Evolutionary conservation across 352 stramenopile species (phyloP), one percentile per base, ranked within the genome.

Genomic region (Phytophthora ramorum): DNA sequence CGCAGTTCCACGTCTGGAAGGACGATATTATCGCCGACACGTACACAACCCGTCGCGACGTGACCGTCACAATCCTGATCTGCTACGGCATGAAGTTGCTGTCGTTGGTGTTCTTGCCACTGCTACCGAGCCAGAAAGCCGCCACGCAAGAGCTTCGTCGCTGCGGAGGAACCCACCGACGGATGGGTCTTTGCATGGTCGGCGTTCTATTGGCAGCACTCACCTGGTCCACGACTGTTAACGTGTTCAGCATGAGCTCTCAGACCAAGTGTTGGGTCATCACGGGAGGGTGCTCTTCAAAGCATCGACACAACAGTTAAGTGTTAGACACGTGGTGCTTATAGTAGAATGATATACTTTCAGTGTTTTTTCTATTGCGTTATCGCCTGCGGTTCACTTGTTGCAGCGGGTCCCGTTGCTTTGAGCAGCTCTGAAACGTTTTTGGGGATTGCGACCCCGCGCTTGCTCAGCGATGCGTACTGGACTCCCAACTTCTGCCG

Each of bases 11-110:
- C 14, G 64, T 86, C 32, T 78, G 63, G 63, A 57, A 75, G 13
- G 35, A 67, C 10, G 69, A 81, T 55, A 74, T 86, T 38, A 55
- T 66, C 30, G 44, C 30, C 8, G 78, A 85, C 52, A 69, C 71
- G n/a, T 69, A 61, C 53, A 58, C 66, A 9, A 66, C 70, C 22
- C 78, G 78, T 14, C 63, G 68, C 17, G 75, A 85, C 37, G 70
- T 87, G 35, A 83, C 76, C 5, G 63, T 81, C 52, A 84, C 69
- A 7, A 75, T 81, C 58, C 56, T 59, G 16, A 73, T 85, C 26
- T 79, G 67, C 56, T 85, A 83, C 69, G 55, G 37, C 16, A 71
- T 73, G 64, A 87, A 87, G 63, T 22, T 84, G n/a, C 14, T 75
- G 0, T 79, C 78, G 45, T 50, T 87, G 5, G 49, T 50, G 1